Percentiles rank a stretch among this genome's conserved stretches.
phyloP scores from a whole-genome alignment of 306 rosid species.

The Sesbania bispinosa region DNA sequence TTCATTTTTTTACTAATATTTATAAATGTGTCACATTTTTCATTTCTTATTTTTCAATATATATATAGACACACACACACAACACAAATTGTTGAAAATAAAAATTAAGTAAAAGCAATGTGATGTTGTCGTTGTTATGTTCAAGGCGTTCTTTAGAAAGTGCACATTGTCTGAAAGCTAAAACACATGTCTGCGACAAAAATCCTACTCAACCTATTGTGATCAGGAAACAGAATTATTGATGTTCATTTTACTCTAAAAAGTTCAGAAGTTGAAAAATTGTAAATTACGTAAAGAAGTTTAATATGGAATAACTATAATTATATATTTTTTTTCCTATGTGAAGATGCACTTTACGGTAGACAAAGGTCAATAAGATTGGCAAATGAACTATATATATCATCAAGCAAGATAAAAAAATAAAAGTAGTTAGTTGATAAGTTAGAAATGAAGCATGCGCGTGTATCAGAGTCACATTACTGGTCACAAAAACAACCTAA shows the following conservation, averaged over 20 bases:
- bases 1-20: too few species aligned
- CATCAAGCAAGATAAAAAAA: background rate
- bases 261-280: slow-evolving; percentile 6
- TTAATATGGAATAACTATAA: background rate
- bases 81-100: too few species aligned
- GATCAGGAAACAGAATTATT: background rate
- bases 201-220: background rate
- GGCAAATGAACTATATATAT: background rate
- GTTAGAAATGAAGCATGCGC: slow-evolving; percentile 17
- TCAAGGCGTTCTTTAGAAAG: too few species aligned
- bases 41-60: too few species aligned
- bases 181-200: too few species aligned
- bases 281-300: background rate
- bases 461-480: slow-evolving; percentile 20
- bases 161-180: too few species aligned
- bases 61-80: too few species aligned
- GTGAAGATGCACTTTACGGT: background rate
- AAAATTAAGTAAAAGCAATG: too few species aligned
- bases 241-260: background rate
- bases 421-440: slow-evolving; percentile 33
- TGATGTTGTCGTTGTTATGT: too few species aligned
- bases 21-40: too few species aligned
- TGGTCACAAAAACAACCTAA: slow-evolving; percentile 42
- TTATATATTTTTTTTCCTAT: background rate
- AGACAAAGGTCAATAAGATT: background rate